A percentile compares a stretch with the other conserved stretches of the same genome.
These are phyloP conservation scores for Citrullus mucosospermus DNA, from an alignment of 306 rosid species.

Conservation along the genomic window DNA sequence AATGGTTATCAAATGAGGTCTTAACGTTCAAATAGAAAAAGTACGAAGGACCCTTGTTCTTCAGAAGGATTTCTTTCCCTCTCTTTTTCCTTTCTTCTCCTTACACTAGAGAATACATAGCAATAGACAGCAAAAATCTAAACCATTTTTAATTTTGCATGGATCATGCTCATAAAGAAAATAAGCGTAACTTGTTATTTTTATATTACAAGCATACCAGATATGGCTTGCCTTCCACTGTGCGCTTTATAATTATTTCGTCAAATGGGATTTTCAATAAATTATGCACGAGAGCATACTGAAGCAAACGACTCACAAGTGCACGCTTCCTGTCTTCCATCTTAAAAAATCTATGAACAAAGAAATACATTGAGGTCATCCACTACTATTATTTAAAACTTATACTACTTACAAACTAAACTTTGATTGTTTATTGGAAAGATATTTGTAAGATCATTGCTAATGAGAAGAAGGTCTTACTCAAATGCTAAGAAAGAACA, in stretches of 20 bases:
- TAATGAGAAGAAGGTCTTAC: neutral
- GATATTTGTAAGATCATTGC: neutral
- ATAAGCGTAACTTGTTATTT: neutral
- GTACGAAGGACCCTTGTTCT: neutral
- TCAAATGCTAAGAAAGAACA: neutral
- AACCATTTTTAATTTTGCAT: neutral
- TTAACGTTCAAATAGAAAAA: too few relatives aligned
- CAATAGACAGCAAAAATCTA: too few relatives aligned
- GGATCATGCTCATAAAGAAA: neutral
- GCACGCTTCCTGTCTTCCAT: constrained; percentile 64
- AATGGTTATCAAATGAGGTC: too few relatives aligned
- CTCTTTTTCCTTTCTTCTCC: too few relatives aligned
- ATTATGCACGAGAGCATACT: constrained; percentile 48
- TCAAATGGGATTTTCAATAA: constrained; percentile 34
- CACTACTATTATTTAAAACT: neutral
- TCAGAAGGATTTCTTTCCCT: neutral
- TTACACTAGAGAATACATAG: too few relatives aligned
- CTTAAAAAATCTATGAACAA: constrained; percentile 40
- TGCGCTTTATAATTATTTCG: constrained; percentile 48
- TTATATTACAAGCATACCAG: constrained; percentile 26
- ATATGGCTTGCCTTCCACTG: constrained; percentile 72
- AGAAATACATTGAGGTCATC: constrained; percentile 5
- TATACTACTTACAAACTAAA: neutral
- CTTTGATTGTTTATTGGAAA: neutral
- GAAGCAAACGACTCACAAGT: constrained; percentile 74